A percentile compares a stretch with the other conserved stretches of the same genome.
phyloP scores from a whole-genome alignment of 345 rosid species.

The Linum lewisii region DNA sequence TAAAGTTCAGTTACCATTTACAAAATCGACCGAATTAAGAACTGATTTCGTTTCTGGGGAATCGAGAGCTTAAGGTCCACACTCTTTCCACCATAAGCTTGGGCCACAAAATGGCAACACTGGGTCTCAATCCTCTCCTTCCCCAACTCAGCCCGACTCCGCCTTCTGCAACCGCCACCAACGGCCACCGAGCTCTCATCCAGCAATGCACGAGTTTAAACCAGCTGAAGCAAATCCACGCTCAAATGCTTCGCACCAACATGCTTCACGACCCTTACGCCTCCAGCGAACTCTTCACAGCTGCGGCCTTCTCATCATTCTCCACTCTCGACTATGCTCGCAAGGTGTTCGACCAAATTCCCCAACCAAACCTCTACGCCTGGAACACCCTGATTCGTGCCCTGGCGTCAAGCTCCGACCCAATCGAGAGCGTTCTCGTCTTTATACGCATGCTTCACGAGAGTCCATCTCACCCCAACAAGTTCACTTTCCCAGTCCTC shows the following conservation, averaged over 20 bases:
- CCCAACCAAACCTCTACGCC: conserved; percentile 50
- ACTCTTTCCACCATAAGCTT: too few relatives aligned
- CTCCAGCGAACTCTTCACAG: conserved; percentile 46
- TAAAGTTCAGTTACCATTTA: too few relatives aligned
- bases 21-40: too few relatives aligned
- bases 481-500: conserved; percentile 60
- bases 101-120: conserved; percentile 18
- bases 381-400: conserved; percentile 74
- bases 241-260: conserved; percentile 47
- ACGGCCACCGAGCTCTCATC: conserved; percentile 26
- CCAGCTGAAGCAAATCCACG: conserved; percentile 50
- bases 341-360: conserved; percentile 61
- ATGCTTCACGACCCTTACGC: conserved; percentile 35
- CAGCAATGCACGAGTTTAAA: conserved; percentile 28
- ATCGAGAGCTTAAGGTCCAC: too few relatives aligned
- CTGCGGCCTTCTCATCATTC: conserved; percentile 26
- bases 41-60: too few relatives aligned
- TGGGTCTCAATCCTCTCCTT: conserved; percentile 22
- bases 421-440: conserved; percentile 29
- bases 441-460: conserved; percentile 43
- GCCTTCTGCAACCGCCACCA: conserved; percentile 19
- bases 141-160: conserved; percentile 29
- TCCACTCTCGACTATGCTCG: conserved; percentile 55
- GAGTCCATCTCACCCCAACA: conserved; percentile 35
- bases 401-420: conserved; percentile 47